A percentile compares a stretch with the other conserved stretches of the same genome.
These are phyloP conservation scores for Gloeophyllum trabeum DNA, from an alignment of 768 basidiomycete species.

Conservation along the genomic window DNA sequence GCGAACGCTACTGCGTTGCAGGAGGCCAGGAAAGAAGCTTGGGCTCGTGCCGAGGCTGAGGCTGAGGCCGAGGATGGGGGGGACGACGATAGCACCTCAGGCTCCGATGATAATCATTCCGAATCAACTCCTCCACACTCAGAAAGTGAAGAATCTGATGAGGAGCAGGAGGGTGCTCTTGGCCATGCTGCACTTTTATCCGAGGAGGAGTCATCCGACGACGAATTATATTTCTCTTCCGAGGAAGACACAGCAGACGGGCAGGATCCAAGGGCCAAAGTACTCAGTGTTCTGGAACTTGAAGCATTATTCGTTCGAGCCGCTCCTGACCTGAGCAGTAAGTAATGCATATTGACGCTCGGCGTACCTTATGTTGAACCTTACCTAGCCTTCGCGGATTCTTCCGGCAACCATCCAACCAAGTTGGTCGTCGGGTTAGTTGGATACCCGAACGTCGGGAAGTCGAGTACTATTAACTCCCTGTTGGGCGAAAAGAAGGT, in stretches of 20 bases:
- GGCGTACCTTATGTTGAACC: neutral
- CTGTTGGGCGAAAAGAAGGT: conserved; percentile 95
- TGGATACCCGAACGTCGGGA: conserved; percentile 97
- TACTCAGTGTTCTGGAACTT: conserved; percentile 79
- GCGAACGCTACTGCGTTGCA: conserved; percentile 80
- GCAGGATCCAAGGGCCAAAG: conserved; percentile 56
- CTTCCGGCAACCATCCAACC: conserved; percentile 40
- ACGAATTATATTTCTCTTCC: conserved; percentile 7
- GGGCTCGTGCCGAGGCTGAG: conserved; percentile 16
- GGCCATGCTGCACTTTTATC: conserved; percentile 14
- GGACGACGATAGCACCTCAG: conserved; percentile 12
- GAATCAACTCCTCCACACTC: neutral
- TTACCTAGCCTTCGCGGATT: conserved; percentile 46
- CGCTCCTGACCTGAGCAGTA: conserved; percentile 69
- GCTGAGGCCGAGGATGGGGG: conserved; percentile 15
- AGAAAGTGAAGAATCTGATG: conserved; percentile 11
- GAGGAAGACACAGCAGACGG: conserved; percentile 32
- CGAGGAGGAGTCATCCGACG: conserved; percentile 16
- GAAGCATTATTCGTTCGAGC: conserved; percentile 68
- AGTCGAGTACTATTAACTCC: conserved; percentile 96
- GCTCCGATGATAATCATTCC: conserved; percentile 8
- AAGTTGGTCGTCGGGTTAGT: conserved; percentile 84
- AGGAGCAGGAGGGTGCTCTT: conserved; percentile 19
- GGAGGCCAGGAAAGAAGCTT: conserved; percentile 48
- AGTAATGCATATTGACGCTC: too few species aligned